These are phyloP conservation scores for Powellomyces hirtus DNA, from an alignment of 192 early-diverging fungal species.

Conservation along the genomic window DNA sequence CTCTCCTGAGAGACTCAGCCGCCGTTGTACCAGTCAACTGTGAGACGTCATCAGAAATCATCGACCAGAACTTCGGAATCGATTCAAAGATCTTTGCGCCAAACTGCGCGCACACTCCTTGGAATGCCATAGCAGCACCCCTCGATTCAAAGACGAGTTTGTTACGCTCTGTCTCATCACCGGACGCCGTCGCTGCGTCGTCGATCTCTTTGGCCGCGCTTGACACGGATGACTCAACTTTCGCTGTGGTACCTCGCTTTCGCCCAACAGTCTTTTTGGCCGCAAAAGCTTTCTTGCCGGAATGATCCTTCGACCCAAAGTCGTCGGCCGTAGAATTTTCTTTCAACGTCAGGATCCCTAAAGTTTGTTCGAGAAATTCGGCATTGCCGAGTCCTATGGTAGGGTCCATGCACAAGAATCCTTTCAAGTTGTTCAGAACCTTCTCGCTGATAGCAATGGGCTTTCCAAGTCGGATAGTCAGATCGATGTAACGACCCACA, in stretches of 20 bases:
- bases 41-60: constrained; percentile 45
- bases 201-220: constrained; percentile 4
- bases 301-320: neutral
- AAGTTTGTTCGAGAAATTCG: constrained; percentile 6
- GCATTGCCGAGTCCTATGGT: neutral
- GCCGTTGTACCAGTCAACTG: neutral
- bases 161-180: constrained; percentile 16
- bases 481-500: constrained; percentile 53
- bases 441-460: constrained; percentile 66
- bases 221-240: neutral
- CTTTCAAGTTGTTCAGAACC: constrained; percentile 82
- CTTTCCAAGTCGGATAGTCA: constrained; percentile 54
- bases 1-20: neutral
- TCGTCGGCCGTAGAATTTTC: neutral
- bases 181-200: constrained; percentile 15
- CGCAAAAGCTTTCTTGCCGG: neutral
- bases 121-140: constrained; percentile 48
- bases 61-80: constrained; percentile 73
- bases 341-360: constrained; percentile 17
- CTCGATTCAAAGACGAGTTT: constrained; percentile 31
- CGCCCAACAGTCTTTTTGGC: constrained; percentile 6
- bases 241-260: neutral
- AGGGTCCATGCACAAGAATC: constrained; percentile 82
- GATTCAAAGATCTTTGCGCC: constrained; percentile 61
- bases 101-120: constrained; percentile 65